Percentiles rank a stretch among this genome's conserved stretches.
These are phyloP conservation scores for Coniochaeta sp. DNA, from an alignment of 2,329 filamentous ascomycete genomes.

Conservation along the genomic window DNA sequence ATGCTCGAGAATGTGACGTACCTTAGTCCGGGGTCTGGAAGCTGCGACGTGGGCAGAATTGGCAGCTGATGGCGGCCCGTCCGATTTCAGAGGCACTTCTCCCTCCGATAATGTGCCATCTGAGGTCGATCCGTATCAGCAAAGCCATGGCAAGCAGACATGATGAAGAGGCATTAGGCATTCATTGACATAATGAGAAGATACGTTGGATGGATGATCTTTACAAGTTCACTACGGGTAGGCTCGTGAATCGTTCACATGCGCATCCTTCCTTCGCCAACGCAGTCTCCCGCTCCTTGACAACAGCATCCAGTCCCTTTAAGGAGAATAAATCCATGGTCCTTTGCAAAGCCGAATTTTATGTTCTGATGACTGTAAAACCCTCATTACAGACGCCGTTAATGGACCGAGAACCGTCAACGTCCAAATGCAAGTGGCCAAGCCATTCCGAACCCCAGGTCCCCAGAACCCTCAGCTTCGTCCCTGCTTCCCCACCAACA, in stretches of 20 bases:
- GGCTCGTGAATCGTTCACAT: not conserved
- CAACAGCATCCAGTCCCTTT: not conserved
- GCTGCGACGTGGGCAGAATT: slow-evolving; percentile 1
- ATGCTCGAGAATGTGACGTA: slow-evolving; percentile 1
- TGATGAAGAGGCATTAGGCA: not conserved
- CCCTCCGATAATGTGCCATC: slow-evolving; percentile 5
- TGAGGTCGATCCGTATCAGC: not conserved
- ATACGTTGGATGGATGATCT: not conserved
- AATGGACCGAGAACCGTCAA: slow-evolving; percentile 57
- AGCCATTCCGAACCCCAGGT: slow-evolving; percentile 45
- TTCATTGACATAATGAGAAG: not conserved
- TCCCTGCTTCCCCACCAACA: slow-evolving; percentile 8
- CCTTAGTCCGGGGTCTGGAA: too few species aligned
- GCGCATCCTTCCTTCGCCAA: not conserved
- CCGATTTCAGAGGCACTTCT: slow-evolving; percentile 2
- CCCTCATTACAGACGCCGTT: slow-evolving; percentile 58
- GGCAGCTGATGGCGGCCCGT: slow-evolving; percentile 2
- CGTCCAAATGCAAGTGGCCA: slow-evolving; percentile 60
- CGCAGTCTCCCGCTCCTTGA: slow-evolving; percentile 11
- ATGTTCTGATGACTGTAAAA: slow-evolving; percentile 51
- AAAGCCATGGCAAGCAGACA: not conserved
- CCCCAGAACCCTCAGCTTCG: slow-evolving; percentile 22
- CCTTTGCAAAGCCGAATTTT: slow-evolving; percentile 26
- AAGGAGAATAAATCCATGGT: slow-evolving; percentile 10
- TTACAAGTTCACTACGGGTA: not conserved